Base-by-base conservation (phyloP, 768 basidiomycete genomes). In the Neoboletus magnificus region DNA sequence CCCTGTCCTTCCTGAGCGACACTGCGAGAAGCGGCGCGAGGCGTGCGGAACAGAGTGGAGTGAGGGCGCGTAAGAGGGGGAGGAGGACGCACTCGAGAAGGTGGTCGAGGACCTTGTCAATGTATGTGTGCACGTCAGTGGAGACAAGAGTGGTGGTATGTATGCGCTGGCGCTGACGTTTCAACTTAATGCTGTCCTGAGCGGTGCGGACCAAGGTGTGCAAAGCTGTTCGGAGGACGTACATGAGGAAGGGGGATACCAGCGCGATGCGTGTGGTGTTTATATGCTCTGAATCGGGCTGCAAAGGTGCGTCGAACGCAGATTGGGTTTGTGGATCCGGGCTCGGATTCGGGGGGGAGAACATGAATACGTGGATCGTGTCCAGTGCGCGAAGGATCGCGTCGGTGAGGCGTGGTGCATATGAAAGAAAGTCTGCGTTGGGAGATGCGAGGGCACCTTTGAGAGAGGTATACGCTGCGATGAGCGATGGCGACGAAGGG, bases 401-500 rank as follows among this genome's bases (percentile, higher is more conserved):
- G 29, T 62, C 61, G 11, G 59, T 35, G 37, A 72, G 45, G 12
- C 57, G 59, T 18, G 58, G 48, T 29, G 58, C 48, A 22, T 47
- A 54, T 25, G 33, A 22, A 11, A 39, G 18, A 1, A 46, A n/a
- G 36, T 67, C 59, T 15, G 18, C 10, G 3, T 55, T 32, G 16
- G 54, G 41, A 20, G 61, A 52, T 6, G 44, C 48, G n/a, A 66
- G 52, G 25, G 52, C 50, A n/a, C 58, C 61, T 41, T 50, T 58
- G 20, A 70, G 64, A 32, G 68, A 61, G 51, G 56, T 23, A 35
- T 66, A 63, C 11, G 58, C 64, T 29, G 54, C 50, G 25, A 62
- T 40, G 20, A 70, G 63, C 2, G 70, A 71, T 5, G 70, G 58
- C 1, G 56, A 48, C 8, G 55, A 58, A 18, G 68, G 69, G 18